Conservation (phyloP, 345 rosid genomes). For the Bruguiera sexangula region DNA sequence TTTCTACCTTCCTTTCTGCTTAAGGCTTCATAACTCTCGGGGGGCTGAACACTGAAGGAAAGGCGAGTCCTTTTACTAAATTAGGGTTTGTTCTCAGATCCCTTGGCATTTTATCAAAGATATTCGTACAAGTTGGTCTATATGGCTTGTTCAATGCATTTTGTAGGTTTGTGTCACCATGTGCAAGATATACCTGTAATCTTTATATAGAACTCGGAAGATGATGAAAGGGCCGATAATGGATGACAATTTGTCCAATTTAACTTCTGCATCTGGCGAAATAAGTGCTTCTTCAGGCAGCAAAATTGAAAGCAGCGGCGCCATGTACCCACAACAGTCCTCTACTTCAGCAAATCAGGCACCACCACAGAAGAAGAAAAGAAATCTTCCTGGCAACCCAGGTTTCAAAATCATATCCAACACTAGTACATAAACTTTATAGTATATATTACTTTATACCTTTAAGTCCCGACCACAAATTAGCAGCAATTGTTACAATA, state of each 20-base stretch:
- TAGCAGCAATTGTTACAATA: too few species aligned
- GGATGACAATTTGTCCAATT: constrained; percentile 64
- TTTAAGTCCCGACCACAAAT: too few species aligned
- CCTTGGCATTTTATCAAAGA: constrained; percentile 18
- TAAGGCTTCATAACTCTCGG: background rate
- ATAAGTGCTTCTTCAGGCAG: constrained; percentile 56
- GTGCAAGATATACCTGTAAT: background rate
- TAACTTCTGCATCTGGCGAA: constrained; percentile 70
- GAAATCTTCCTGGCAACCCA: constrained; percentile 60
- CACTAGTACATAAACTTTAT: background rate
- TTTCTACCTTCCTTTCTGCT: background rate
- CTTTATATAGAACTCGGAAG: background rate
- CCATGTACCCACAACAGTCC: constrained; percentile 32
- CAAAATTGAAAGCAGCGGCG: constrained; percentile 34
- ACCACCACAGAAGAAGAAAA: constrained; percentile 45
- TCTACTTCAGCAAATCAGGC: constrained; percentile 40
- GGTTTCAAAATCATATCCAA: constrained; percentile 21
- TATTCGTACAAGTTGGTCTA: constrained; percentile 13
- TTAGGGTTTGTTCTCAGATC: constrained; percentile 43
- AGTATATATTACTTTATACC: background rate
- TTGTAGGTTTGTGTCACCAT: constrained; percentile 22
- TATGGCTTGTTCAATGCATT: constrained; percentile 16
- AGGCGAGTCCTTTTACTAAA: constrained; percentile 25
- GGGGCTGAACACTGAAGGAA: background rate
- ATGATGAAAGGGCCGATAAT: constrained; percentile 32